phyloP scores from a whole-genome alignment of 441 rosid genomes.

The Syzygium syzygioides region DNA sequence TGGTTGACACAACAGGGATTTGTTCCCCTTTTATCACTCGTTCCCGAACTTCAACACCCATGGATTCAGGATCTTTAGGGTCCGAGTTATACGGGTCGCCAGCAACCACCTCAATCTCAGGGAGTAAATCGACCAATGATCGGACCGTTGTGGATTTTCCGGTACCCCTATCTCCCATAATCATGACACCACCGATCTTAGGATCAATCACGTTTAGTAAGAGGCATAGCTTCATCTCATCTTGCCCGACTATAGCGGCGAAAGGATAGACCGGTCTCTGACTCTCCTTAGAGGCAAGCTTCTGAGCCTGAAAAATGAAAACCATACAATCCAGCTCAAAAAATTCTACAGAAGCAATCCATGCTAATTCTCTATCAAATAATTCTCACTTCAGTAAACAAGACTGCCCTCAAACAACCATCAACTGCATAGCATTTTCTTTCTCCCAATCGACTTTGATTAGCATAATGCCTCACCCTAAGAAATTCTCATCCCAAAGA shows the following conservation, averaged over 20 bases:
- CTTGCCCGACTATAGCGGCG: conserved; percentile 95
- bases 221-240: conserved; percentile 95
- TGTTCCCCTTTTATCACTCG: conserved; percentile 42
- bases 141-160: conserved; percentile 90
- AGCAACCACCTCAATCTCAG: conserved; percentile 66
- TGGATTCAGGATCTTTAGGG: conserved; percentile 79
- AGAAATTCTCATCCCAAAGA: not conserved
- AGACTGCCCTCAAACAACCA: not conserved
- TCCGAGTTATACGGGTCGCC: conserved; percentile 93
- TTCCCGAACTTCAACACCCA: conserved; percentile 88
- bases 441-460: not conserved
- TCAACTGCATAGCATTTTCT: not conserved
- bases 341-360: not conserved
- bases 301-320: conserved; percentile 35
- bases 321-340: conserved; percentile 5
- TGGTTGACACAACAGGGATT: conserved; percentile 32
- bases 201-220: conserved; percentile 88
- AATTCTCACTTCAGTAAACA: not conserved
- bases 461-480: not conserved
- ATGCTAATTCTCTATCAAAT: not conserved
- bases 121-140: conserved; percentile 83
- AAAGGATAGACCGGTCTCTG: conserved; percentile 91
- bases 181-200: conserved; percentile 95
- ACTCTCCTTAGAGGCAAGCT: conserved; percentile 51
- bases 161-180: conserved; percentile 97